A percentile compares a stretch with the other conserved stretches of the same genome.
Conservation (phyloP, 768 basidiomycete genomes). For the Suillus fuscotomentosus region DNA sequence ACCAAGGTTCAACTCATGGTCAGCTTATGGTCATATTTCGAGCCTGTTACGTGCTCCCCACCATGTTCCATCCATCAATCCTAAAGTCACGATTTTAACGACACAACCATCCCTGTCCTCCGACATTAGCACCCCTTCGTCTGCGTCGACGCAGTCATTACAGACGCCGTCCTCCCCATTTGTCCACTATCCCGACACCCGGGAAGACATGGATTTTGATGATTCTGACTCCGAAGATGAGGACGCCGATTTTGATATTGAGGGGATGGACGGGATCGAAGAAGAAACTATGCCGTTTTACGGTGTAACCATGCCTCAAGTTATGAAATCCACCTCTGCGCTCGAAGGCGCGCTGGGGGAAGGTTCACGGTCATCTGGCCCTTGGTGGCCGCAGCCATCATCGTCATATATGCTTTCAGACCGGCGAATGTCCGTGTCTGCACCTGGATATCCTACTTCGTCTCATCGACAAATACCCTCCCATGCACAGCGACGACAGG, state of each 20-base stretch:
- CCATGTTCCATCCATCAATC: conserved; percentile 21
- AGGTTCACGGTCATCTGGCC: conserved; percentile 12
- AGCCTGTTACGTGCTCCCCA: conserved; percentile 13
- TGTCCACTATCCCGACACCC: conserved; percentile 10
- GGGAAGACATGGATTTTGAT: conserved; percentile 26
- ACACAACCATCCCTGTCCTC: conserved; percentile 19
- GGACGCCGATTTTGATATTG: conserved; percentile 32
- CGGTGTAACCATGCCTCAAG: conserved; percentile 19
- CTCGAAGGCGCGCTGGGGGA: conserved; percentile 32
- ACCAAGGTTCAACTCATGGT: conserved; percentile 18
- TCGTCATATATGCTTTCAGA: conserved; percentile 15
- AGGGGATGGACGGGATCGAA: conserved; percentile 32
- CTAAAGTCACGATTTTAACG: conserved; percentile 28
- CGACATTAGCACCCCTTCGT: conserved; percentile 31
- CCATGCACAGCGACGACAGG: conserved; percentile 14
- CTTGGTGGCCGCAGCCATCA: conserved; percentile 9
- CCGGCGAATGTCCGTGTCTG: conserved; percentile 30
- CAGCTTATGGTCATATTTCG: conserved; percentile 15
- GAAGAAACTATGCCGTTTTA: conserved; percentile 22
- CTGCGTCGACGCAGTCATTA: conserved; percentile 30
- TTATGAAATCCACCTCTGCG: conserved; percentile 31
- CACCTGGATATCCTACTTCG: conserved; percentile 27
- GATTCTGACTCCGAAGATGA: conserved; percentile 30
- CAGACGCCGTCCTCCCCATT: conserved; percentile 31
- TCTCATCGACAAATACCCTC: conserved; percentile 18